Conservation (phyloP, 2,329 filamentous ascomycete genomes). For the Hypoxylon sp. region DNA sequence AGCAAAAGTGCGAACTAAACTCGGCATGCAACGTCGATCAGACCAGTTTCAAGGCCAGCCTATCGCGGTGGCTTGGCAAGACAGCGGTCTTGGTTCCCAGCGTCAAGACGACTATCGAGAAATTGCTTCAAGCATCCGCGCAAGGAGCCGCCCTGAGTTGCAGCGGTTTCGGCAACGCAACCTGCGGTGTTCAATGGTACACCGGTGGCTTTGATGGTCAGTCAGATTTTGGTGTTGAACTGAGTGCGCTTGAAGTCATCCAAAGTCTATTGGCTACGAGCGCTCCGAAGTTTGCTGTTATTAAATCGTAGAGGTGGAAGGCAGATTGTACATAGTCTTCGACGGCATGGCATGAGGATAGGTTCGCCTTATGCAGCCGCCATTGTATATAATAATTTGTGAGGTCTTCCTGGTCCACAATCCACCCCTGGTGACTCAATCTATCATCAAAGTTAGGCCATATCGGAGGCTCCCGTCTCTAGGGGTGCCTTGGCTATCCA, state of each 20-base stretch:
- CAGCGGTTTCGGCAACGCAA: conserved; percentile 50
- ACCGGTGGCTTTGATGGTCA: conserved; percentile 54
- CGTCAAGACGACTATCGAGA: conserved; percentile 49
- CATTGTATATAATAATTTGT: conserved; percentile 1
- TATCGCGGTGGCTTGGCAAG: conserved; percentile 52
- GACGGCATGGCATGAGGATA: not conserved
- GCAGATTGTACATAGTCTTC: conserved; percentile 11
- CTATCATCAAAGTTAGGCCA: too few species aligned
- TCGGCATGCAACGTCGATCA: conserved; percentile 59
- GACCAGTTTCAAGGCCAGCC: conserved; percentile 53
- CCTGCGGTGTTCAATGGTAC: conserved; percentile 55
- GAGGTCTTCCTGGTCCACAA: too few species aligned
- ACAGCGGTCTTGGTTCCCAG: conserved; percentile 56
- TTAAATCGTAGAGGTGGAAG: conserved; percentile 16
- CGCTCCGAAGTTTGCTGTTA: conserved; percentile 42
- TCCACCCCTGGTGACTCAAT: too few species aligned
- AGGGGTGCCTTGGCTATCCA: too few species aligned
- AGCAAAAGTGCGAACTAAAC: conserved; percentile 58
- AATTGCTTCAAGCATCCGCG: conserved; percentile 53
- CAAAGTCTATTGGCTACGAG: conserved; percentile 49
- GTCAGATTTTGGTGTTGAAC: conserved; percentile 55
- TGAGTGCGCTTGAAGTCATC: conserved; percentile 56
- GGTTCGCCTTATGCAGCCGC: not conserved
- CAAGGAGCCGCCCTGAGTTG: conserved; percentile 54
- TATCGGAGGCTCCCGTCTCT: too few species aligned